phyloP scores from a whole-genome alignment of 2,329 filamentous ascomycete genomes.

The Colletotrichum tropicale region DNA sequence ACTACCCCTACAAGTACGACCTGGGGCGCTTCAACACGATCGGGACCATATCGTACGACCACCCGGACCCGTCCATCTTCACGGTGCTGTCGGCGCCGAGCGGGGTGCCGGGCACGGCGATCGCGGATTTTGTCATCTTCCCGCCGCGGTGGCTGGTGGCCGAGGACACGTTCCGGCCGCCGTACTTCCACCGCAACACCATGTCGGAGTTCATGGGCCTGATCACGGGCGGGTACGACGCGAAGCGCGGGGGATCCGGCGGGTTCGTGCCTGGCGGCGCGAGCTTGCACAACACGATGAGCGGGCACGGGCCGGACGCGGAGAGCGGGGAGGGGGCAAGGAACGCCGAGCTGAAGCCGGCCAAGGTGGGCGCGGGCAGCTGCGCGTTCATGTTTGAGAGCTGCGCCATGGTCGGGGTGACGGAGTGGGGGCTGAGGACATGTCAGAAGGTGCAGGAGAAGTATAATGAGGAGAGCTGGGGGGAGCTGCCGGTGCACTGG shows the following conservation, averaged over 20 bases:
- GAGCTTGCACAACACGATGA: conserved; percentile 73
- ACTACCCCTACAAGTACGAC: conserved; percentile 84
- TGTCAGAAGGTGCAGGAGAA: conserved; percentile 66
- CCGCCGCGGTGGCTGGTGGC: conserved; percentile 73
- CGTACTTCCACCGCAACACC: conserved; percentile 75
- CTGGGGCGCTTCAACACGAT: conserved; percentile 78
- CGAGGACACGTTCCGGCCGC: conserved; percentile 73
- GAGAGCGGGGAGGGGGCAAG: conserved; percentile 61
- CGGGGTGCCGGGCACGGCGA: conserved; percentile 63
- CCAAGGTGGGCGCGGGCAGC: conserved; percentile 63
- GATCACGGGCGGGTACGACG: conserved; percentile 64
- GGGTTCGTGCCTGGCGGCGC: conserved; percentile 66
- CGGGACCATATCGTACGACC: conserved; percentile 75
- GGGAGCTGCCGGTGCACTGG: conserved; percentile 68
- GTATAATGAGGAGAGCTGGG: conserved; percentile 86
- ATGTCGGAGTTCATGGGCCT: conserved; percentile 71
- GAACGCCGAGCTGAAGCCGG: conserved; percentile 57
- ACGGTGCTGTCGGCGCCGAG: conserved; percentile 71
- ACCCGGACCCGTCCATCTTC: conserved; percentile 80
- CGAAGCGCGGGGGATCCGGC: conserved; percentile 57
- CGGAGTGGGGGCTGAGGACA: conserved; percentile 68
- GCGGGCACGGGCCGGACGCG: conserved; percentile 67
- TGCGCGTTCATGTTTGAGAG: conserved; percentile 76
- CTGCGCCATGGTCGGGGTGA: conserved; percentile 72
- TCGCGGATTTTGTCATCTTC: conserved; percentile 77